These are phyloP conservation scores for Auricularia sp. DNA, from an alignment of 768 basidiomycete genomes.

Conservation along the genomic window DNA sequence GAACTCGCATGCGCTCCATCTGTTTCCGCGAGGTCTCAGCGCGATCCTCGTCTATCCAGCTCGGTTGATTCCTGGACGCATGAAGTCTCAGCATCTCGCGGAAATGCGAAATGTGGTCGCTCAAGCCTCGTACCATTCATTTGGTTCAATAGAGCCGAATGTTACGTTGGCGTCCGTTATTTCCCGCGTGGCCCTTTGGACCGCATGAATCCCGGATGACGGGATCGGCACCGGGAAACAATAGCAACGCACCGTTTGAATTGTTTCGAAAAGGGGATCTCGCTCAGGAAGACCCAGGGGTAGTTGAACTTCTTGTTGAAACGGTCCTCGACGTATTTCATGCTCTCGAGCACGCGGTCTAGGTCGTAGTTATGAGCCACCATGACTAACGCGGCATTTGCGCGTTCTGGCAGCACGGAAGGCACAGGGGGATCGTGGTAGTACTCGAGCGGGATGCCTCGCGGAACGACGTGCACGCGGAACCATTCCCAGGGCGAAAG, in stretches of 20 bases:
- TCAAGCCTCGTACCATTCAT: conserved; percentile 40
- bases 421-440: neutral
- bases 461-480: neutral
- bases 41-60: conserved; percentile 59
- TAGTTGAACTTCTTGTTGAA: conserved; percentile 77
- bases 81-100: neutral
- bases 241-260: conserved; percentile 51
- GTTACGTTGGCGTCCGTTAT: conserved; percentile 45
- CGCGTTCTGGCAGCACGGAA: conserved; percentile 16
- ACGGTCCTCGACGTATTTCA: conserved; percentile 72
- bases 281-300: conserved; percentile 86
- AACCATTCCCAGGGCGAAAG: conserved; percentile 1
- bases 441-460: neutral
- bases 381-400: conserved; percentile 52
- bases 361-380: conserved; percentile 64
- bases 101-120: neutral
- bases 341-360: conserved; percentile 47
- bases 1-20: conserved; percentile 46
- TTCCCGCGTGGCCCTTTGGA: conserved; percentile 27
- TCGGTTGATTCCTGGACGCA: conserved; percentile 35
- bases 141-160: conserved; percentile 49
- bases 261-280: conserved; percentile 62
- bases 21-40: conserved; percentile 43
- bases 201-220: conserved; percentile 13
- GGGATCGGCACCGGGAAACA: conserved; percentile 2